A percentile compares a stretch with the other conserved stretches of the same genome.
Conservation (phyloP, 2,329 filamentous ascomycete genomes). For the Blastomyces silverae region DNA sequence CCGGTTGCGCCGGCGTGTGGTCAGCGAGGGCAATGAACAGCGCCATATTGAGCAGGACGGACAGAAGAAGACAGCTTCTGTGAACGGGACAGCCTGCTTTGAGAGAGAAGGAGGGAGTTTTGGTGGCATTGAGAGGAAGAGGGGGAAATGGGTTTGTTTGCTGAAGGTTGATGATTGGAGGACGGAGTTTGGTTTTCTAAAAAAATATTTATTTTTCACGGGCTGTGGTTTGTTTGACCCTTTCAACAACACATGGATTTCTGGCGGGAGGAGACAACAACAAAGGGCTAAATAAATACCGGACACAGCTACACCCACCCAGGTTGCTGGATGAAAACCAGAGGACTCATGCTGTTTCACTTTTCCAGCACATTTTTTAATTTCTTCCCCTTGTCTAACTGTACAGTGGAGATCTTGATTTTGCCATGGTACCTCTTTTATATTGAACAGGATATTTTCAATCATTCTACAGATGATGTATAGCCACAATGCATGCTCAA, state of each 20-base stretch:
- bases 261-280: background rate
- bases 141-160: background rate
- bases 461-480: background rate
- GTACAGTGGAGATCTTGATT: background rate
- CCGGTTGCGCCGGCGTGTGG: conserved; percentile 14
- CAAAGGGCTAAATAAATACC: too few relatives aligned
- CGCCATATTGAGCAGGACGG: conserved; percentile 38
- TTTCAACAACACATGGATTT: background rate
- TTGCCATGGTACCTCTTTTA: background rate
- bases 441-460: background rate
- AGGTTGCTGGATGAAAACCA: background rate
- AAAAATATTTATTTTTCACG: background rate
- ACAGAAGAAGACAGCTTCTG: conserved; percentile 32
- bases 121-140: conserved; percentile 34
- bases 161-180: background rate
- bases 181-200: background rate
- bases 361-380: background rate
- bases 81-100: conserved; percentile 31
- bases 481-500: background rate
- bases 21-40: conserved; percentile 30
- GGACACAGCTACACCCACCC: background rate
- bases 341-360: background rate
- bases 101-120: conserved; percentile 34
- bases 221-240: too few relatives aligned
- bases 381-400: background rate